Evolutionary conservation across 1,139 yeast species (phyloP).

Genomic region (Taiozyma sp.): DNA sequence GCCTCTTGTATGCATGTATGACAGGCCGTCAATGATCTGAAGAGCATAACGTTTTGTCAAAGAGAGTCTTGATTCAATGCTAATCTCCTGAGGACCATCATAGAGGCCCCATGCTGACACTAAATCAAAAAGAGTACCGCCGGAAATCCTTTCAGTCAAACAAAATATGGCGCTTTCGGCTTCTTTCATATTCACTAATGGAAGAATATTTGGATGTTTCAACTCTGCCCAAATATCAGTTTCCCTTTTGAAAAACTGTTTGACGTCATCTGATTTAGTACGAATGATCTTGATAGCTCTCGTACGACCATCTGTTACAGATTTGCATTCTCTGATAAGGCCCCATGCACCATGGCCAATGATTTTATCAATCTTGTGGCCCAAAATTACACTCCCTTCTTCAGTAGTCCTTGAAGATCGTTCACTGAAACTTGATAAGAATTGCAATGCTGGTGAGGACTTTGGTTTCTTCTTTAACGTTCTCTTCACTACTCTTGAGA

Average conservation of each 20-base stretch:
- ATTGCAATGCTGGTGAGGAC: constrained; percentile 22
- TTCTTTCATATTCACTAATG: constrained; percentile 56
- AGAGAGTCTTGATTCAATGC: constrained; percentile 26
- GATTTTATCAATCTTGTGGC: constrained; percentile 63
- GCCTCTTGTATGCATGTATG: constrained; percentile 66
- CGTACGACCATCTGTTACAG: constrained; percentile 33
- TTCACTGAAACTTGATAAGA: constrained; percentile 21
- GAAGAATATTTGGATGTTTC: constrained; percentile 59
- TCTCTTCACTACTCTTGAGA: constrained; percentile 29
- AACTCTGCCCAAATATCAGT: constrained; percentile 68
- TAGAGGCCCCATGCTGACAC: constrained; percentile 64
- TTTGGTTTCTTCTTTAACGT: constrained; percentile 17
- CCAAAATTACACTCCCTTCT: constrained; percentile 58
- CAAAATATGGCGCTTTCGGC: constrained; percentile 64
- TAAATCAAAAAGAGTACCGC: constrained; percentile 79
- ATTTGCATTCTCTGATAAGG: constrained; percentile 66
- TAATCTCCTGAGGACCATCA: constrained; percentile 22
- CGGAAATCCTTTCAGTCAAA: constrained; percentile 62
- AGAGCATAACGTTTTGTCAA: constrained; percentile 32
- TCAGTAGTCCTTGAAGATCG: constrained; percentile 30
- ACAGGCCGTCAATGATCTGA: constrained; percentile 58
- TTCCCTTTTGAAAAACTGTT: constrained; percentile 60
- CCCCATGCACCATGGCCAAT: constrained; percentile 95
- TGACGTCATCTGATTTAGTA: constrained; percentile 38
- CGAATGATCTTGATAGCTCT: constrained; percentile 78